Evolutionary conservation across 2,329 filamentous ascomycete genomes (phyloP).

Genomic region (Sclerotiophoma versabilis): DNA sequence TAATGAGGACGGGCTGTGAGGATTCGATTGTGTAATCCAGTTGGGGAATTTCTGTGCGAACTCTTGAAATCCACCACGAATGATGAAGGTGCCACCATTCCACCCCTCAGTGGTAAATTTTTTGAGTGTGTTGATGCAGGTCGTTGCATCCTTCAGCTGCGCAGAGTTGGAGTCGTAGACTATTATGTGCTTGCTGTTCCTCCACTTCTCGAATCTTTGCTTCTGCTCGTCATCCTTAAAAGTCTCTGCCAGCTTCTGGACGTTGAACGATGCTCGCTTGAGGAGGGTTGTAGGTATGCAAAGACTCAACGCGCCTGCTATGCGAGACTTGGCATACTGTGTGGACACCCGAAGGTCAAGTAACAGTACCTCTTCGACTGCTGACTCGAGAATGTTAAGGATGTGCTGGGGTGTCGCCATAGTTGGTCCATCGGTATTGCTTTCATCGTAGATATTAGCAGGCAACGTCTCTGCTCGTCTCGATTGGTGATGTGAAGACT

Average conservation of each 20-base stretch:
- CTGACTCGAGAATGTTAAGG: constrained; percentile 57
- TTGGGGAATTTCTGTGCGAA: constrained; percentile 73
- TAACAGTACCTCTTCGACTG: constrained; percentile 67
- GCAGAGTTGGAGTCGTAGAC: constrained; percentile 84
- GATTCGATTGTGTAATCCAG: constrained; percentile 59
- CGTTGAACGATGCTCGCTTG: constrained; percentile 88
- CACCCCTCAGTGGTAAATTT: constrained; percentile 91
- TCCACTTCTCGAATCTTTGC: constrained; percentile 78
- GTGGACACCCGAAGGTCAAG: constrained; percentile 88
- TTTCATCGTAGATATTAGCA: constrained; percentile 33
- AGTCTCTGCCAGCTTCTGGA: constrained; percentile 85
- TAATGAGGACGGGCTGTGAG: constrained; percentile 31
- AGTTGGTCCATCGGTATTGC: constrained; percentile 42
- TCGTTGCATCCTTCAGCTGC: constrained; percentile 79
- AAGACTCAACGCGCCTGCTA: constrained; percentile 83
- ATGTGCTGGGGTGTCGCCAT: constrained; percentile 59
- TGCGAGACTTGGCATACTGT: constrained; percentile 77
- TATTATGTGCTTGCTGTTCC: constrained; percentile 74
- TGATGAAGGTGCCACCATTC: constrained; percentile 73
- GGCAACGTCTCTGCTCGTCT: constrained; percentile 58
- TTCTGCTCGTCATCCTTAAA: constrained; percentile 77
- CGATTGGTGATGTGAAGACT: constrained; percentile 22
- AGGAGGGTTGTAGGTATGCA: constrained; percentile 95
- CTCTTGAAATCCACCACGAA: constrained; percentile 81
- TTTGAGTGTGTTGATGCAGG: constrained; percentile 86